Conservation (phyloP, 2,329 filamentous ascomycete genomes). For the Colletotrichum tofieldiae region DNA sequence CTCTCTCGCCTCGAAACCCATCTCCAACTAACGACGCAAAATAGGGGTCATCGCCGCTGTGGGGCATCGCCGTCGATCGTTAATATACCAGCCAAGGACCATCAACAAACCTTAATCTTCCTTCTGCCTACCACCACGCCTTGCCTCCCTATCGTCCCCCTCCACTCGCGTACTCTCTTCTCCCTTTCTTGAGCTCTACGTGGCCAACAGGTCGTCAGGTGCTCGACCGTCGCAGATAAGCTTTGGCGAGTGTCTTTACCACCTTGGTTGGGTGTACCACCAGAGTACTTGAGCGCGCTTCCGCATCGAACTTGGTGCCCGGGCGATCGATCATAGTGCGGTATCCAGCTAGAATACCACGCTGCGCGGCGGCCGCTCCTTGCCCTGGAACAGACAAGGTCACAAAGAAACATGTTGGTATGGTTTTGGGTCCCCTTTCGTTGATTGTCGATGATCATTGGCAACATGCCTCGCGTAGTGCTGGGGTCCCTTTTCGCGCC, state of each 20-base stretch:
- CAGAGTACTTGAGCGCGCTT: neutral
- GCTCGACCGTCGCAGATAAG: conserved; percentile 32
- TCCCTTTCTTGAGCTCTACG: neutral
- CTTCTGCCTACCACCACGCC: neutral
- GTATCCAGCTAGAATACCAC: neutral
- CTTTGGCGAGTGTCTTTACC: conserved; percentile 16
- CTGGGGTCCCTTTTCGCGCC: neutral
- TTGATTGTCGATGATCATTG: neutral
- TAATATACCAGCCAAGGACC: conserved; percentile 4
- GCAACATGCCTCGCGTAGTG: conserved; percentile 4
- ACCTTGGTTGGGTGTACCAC: too few species aligned
- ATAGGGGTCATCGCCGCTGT: conserved; percentile 9
- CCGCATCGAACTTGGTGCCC: conserved; percentile 15
- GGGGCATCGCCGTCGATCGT: conserved; percentile 5
- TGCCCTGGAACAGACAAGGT: conserved; percentile 3
- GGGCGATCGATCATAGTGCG: conserved; percentile 18
- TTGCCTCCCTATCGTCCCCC: neutral
- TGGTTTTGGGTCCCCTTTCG: neutral
- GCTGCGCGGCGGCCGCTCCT: conserved; percentile 23
- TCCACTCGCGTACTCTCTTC: neutral
- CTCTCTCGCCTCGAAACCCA: neutral
- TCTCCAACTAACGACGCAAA: neutral
- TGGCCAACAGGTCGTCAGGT: neutral
- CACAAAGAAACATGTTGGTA: neutral
- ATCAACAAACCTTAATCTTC: conserved; percentile 18